A percentile compares a stretch with the other conserved stretches of the same genome.
Evolutionary conservation across 2,329 filamentous ascomycete species (phyloP).

Genomic region (Lasiodiplodia sp.): DNA sequence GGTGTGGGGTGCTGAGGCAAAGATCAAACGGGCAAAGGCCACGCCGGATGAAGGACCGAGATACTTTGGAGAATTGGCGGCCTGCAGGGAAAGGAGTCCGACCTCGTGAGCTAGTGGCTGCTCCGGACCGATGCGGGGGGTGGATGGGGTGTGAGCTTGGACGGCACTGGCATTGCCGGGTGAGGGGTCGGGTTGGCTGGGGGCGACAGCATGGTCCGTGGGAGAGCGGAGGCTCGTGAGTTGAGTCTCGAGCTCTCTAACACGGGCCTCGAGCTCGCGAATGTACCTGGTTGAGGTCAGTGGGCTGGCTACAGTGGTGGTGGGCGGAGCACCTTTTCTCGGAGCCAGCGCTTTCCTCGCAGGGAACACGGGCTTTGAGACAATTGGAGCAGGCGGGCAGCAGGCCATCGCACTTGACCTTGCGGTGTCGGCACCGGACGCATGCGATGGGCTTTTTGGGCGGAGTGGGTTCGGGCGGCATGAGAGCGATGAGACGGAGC

Average conservation of each 20-base stretch:
- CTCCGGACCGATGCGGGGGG: slow-evolving; percentile 16
- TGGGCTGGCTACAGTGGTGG: not conserved
- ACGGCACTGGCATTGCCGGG: not conserved
- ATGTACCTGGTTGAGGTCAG: slow-evolving; percentile 6
- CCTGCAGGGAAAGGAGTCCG: slow-evolving; percentile 59
- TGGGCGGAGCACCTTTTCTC: not conserved
- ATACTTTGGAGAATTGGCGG: slow-evolving; percentile 58
- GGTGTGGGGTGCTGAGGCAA: slow-evolving; percentile 42
- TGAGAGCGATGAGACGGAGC: slow-evolving; percentile 14
- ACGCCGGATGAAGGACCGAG: slow-evolving; percentile 65
- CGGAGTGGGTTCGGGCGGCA: slow-evolving; percentile 9
- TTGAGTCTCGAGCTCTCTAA: not conserved
- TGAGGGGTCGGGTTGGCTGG: not conserved
- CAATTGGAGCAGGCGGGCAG: slow-evolving; percentile 21
- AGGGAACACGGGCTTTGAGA: slow-evolving; percentile 13
- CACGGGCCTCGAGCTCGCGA: slow-evolving; percentile 1
- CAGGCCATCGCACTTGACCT: slow-evolving; percentile 26
- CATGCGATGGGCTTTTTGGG: slow-evolving; percentile 15
- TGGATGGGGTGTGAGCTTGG: not conserved
- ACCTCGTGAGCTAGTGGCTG: slow-evolving; percentile 57
- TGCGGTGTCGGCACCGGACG: slow-evolving; percentile 9
- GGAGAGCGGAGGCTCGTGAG: not conserved
- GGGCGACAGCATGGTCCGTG: not conserved
- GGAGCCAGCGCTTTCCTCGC: slow-evolving; percentile 21
- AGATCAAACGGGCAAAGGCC: slow-evolving; percentile 59